Evolutionary conservation across 164 flowering plant genomes (phyloP).

Genomic region (Sedum album): DNA sequence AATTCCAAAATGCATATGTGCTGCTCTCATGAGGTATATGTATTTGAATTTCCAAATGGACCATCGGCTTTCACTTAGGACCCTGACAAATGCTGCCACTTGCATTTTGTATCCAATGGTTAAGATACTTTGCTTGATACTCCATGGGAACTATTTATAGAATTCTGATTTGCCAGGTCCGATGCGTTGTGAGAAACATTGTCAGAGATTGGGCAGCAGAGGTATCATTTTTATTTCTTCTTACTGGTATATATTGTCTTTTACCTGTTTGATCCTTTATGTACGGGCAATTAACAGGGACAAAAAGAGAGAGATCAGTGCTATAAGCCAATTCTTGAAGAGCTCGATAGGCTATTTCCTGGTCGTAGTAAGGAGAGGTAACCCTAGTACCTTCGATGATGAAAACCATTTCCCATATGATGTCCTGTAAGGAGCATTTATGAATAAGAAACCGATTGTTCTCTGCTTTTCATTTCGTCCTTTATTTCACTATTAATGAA

Average conservation of each 20-base stretch:
- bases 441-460: no score
- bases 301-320: constrained; percentile 85
- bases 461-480: no score
- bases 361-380: constrained; percentile 55
- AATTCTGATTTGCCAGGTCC: constrained; percentile 57
- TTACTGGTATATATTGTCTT: not conserved
- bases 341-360: constrained; percentile 72
- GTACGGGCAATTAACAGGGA: constrained; percentile 38
- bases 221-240: constrained; percentile 37
- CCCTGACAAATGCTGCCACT: not conserved
- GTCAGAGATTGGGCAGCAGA: constrained; percentile 96
- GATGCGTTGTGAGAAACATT: constrained; percentile 85
- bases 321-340: constrained; percentile 91
- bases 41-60: not conserved
- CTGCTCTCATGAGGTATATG: not conserved
- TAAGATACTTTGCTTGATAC: not conserved
- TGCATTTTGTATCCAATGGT: not conserved
- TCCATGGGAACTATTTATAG: not conserved
- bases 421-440: no score
- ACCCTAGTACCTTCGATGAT: constrained; percentile 8
- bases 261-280: not conserved
- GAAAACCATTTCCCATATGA: not conserved
- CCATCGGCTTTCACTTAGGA: not conserved
- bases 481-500: no score
- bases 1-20: not conserved